A percentile compares a stretch with the other conserved stretches of the same genome.
Evolutionary conservation across 352 stramenopile species (phyloP).

Genomic region (Thalassiosira livingstoniorum): DNA sequence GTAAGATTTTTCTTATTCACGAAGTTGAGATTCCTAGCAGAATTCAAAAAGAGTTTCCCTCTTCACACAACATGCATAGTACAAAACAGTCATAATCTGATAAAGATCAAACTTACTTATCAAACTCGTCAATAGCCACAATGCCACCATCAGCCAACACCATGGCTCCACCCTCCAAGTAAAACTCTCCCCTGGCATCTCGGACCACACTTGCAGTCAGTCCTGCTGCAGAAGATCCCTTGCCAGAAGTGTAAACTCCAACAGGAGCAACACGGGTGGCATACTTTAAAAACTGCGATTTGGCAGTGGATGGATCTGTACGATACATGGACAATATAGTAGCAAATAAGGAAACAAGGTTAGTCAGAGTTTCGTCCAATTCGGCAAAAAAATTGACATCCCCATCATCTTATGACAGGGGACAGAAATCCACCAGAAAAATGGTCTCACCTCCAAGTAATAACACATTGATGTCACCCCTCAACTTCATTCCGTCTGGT

Average conservation of each 20-base stretch:
- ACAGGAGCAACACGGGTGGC: conserved; percentile 91
- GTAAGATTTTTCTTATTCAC: not conserved
- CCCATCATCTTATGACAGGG: no score
- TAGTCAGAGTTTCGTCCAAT: no score
- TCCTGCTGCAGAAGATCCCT: conserved; percentile 96
- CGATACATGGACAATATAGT: no score
- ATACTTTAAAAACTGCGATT: conserved; percentile 99
- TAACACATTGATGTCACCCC: conserved; percentile 99
- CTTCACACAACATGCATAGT: no score
- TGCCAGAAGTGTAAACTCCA: conserved; percentile 98
- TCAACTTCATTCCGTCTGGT: conserved; percentile 95
- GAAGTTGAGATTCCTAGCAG: not conserved
- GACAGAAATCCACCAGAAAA: no score
- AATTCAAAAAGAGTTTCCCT: no score
- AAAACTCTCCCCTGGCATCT: conserved; percentile 97
- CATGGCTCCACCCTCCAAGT: conserved; percentile 97
- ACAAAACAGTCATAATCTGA: conserved; percentile 6
- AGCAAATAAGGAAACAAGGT: no score
- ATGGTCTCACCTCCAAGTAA: no score
- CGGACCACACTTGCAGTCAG: conserved; percentile 96
- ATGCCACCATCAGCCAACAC: conserved; percentile 98
- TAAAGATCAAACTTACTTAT: conserved; percentile 51
- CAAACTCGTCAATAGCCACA: conserved; percentile 96
- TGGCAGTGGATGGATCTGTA: conserved; percentile 98
- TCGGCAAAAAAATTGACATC: no score